These are phyloP conservation scores for Cordyceps militaris DNA, from an alignment of 2,329 filamentous ascomycete species.

Conservation along the genomic window DNA sequence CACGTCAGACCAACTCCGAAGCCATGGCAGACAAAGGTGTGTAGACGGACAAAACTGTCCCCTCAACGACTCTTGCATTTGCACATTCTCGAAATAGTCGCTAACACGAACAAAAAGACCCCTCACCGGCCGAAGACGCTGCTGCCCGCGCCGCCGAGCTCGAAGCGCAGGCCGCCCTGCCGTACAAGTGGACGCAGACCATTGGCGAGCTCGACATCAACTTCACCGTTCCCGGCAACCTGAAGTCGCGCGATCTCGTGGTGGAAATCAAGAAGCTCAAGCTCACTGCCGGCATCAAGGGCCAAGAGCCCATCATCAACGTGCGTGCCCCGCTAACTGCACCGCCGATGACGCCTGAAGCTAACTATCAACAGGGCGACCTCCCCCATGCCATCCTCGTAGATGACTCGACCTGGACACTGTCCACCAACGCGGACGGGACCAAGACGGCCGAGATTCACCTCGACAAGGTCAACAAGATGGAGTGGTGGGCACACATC, in stretches of 20 bases:
- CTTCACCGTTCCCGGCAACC: slow-evolving; percentile 69
- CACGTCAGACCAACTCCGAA: neutral
- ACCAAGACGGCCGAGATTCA: slow-evolving; percentile 66
- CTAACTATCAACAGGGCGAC: slow-evolving; percentile 58
- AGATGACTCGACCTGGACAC: slow-evolving; percentile 93
- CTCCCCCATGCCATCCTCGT: slow-evolving; percentile 71
- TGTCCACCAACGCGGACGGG: slow-evolving; percentile 65
- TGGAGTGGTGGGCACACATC: slow-evolving; percentile 97
- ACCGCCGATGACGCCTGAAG: neutral
- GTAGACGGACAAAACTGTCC: neutral
- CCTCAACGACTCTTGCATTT: neutral
- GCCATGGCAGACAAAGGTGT: slow-evolving; percentile 37
- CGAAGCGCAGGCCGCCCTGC: slow-evolving; percentile 78
- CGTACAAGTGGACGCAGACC: slow-evolving; percentile 96
- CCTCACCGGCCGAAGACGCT: slow-evolving; percentile 48
- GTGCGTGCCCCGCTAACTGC: slow-evolving; percentile 39
- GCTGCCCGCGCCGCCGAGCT: slow-evolving; percentile 63
- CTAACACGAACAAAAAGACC: slow-evolving; percentile 34
- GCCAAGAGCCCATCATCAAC: slow-evolving; percentile 75
- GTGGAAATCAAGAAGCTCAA: slow-evolving; percentile 75
- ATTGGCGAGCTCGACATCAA: slow-evolving; percentile 82
- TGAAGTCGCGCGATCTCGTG: slow-evolving; percentile 77
- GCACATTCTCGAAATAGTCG: neutral
- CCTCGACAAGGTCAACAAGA: slow-evolving; percentile 92
- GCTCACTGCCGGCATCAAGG: slow-evolving; percentile 77